A percentile compares a stretch with the other conserved stretches of the same genome.
Evolutionary conservation across 2,329 filamentous ascomycete species (phyloP).

Genomic region (Ascochyta viciae-villosae): DNA sequence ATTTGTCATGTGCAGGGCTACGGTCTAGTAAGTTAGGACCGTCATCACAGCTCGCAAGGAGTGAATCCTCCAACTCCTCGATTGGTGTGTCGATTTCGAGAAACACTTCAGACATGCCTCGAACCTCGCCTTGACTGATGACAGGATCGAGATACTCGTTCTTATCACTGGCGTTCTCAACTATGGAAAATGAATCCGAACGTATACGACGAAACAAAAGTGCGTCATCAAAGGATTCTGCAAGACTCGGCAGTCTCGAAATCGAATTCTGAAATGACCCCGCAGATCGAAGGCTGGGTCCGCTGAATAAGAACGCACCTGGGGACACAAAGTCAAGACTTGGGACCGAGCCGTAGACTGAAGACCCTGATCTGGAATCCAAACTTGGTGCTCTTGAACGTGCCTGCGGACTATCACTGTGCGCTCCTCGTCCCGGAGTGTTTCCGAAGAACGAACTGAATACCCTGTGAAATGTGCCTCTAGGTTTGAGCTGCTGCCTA

Average conservation of each 20-base stretch:
- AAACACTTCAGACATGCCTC: constrained; percentile 39
- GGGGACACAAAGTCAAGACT: constrained; percentile 45
- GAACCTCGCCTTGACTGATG: constrained; percentile 24
- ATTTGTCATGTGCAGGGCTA: not conserved
- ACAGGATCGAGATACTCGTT: constrained; percentile 37
- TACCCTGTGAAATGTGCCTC: constrained; percentile 35
- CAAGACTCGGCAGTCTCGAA: constrained; percentile 28
- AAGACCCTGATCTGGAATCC: constrained; percentile 25
- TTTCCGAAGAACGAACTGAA: constrained; percentile 39
- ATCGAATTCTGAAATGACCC: constrained; percentile 31
- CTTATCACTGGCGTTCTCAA: constrained; percentile 25
- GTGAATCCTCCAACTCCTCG: constrained; percentile 23
- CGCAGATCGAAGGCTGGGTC: constrained; percentile 39
- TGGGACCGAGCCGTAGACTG: constrained; percentile 29
- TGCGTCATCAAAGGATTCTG: constrained; percentile 23
- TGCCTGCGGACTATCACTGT: constrained; percentile 9
- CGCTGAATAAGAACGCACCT: constrained; percentile 43
- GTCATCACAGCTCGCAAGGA: constrained; percentile 13
- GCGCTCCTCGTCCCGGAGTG: constrained; percentile 4
- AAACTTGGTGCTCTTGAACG: constrained; percentile 32
- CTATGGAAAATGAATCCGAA: constrained; percentile 32
- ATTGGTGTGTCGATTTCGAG: constrained; percentile 26
- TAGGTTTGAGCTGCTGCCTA: constrained; percentile 24
- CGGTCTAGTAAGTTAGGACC: constrained; percentile 4
- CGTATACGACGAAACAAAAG: constrained; percentile 18